A percentile compares a stretch with the other conserved stretches of the same genome.
Conservation (phyloP, 73 alveolate species). For the Loxodes magnus region DNA sequence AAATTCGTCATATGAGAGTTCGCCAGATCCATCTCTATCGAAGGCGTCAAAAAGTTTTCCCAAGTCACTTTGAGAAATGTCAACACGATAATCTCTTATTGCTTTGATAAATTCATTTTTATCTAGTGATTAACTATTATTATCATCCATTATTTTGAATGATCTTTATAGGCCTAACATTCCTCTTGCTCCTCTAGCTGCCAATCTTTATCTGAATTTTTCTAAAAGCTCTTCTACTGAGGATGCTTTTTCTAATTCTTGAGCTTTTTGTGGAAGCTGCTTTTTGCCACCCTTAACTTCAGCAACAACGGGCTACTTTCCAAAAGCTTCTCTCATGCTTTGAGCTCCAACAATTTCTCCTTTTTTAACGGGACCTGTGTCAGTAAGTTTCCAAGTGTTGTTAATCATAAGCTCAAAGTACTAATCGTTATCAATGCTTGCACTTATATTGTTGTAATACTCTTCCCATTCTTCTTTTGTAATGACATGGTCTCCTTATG, state of each 20-base stretch:
- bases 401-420: slow-evolving; percentile 57
- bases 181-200: slow-evolving; percentile 75
- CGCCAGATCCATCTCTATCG: slow-evolving; percentile 63
- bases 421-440: slow-evolving; percentile 61
- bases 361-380: slow-evolving; percentile 28
- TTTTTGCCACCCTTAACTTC: neutral
- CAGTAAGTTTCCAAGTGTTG: slow-evolving; percentile 59
- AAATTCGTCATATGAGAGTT: slow-evolving; percentile 60
- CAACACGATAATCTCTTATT: slow-evolving; percentile 61
- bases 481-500: slow-evolving; percentile 21
- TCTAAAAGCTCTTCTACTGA: slow-evolving; percentile 23
- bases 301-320: neutral
- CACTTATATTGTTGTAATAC: slow-evolving; percentile 35
- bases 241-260: too few species aligned
- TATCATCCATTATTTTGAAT: slow-evolving; percentile 69
- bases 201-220: slow-evolving; percentile 48
- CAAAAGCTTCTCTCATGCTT: neutral
- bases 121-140: slow-evolving; percentile 48
- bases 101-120: slow-evolving; percentile 55
- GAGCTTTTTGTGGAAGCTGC: neutral
- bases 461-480: slow-evolving; percentile 40
- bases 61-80: slow-evolving; percentile 39
- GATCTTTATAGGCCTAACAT: slow-evolving; percentile 68
- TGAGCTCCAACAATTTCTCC: too few species aligned
- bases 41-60: slow-evolving; percentile 48